Base-by-base conservation (phyloP, 192 early-diverging fungal species). In the Backusella macrospora region DNA sequence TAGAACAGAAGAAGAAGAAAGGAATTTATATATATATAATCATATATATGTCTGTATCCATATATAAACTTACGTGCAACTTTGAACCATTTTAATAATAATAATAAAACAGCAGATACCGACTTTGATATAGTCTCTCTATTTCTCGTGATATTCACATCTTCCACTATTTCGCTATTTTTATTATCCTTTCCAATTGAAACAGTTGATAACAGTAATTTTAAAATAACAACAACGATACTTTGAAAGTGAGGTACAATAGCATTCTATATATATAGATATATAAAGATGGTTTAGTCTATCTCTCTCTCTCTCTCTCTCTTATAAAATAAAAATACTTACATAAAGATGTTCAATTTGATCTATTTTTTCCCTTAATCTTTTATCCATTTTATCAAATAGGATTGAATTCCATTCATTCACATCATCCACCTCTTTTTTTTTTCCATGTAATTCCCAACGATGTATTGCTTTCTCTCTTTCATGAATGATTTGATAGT, bases 91-190 rank as follows among this genome's bases (percentile, higher is more conserved):
- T 92, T 93, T 16, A 95, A 64, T 14, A 94, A 75, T 8, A 89
- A 70, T 8, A 94, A 34, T 7, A 95, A 47, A 38, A 95, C 91
- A 40, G 83, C 86, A 42, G 91, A 90, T 2, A 95, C 85, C 5
- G 91, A 87, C 55, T 91, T 90, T 4, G 92, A 90, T 18, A 93
- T 91, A 39, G 90, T 88, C 72, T 95, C 92, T 49, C 88, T 86
- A 70, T 94, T 87, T 38, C 88, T 77, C 70, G 84, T 85, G 26
- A 86, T 78, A 52, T 94, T 90, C 1, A 84, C 76, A 46, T 79
- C 70, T 43, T 91, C 86, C 3, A 64, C 21, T 26, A 63, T 48
- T 15, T 73, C 63, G 0, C 1, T 34, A 3, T n/a, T 47, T 21
- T 73, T 73, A 42, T 65, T n/a, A n/a, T n/a, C 45, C 18, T 73